A percentile compares a stretch with the other conserved stretches of the same genome.
These are phyloP conservation scores for Ophiocordyceps sinensis DNA, from an alignment of 2,329 filamentous ascomycete genomes.

Conservation along the genomic window DNA sequence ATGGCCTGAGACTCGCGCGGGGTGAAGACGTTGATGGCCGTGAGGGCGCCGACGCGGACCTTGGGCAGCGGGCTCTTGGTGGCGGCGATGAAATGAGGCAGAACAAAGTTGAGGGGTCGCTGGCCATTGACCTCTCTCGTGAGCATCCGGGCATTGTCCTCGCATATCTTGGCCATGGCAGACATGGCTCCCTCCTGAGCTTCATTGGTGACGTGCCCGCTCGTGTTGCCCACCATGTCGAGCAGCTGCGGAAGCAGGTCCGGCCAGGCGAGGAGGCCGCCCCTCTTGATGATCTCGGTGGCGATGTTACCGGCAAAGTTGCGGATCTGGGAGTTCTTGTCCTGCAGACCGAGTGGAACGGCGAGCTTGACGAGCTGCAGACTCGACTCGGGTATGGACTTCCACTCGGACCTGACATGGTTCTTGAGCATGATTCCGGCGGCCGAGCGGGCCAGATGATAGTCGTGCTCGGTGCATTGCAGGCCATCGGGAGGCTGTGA, in stretches of 20 bases:
- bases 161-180: constrained; percentile 87
- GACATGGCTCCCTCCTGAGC: constrained; percentile 90
- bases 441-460: constrained; percentile 68
- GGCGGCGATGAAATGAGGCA: constrained; percentile 82
- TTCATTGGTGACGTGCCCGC: constrained; percentile 50
- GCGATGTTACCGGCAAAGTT: constrained; percentile 87
- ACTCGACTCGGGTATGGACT: constrained; percentile 58
- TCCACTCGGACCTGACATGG: constrained; percentile 64
- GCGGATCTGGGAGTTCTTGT: constrained; percentile 68
- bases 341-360: constrained; percentile 66
- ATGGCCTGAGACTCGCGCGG: constrained; percentile 72
- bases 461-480: constrained; percentile 42
- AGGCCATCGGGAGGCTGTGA: constrained; percentile 46
- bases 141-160: constrained; percentile 79
- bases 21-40: constrained; percentile 83
- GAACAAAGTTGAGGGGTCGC: constrained; percentile 71
- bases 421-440: constrained; percentile 95
- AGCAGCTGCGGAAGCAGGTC: constrained; percentile 76
- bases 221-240: constrained; percentile 58
- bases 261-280: constrained; percentile 81
- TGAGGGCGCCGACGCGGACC: constrained; percentile 67
- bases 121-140: constrained; percentile 82
- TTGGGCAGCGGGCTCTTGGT: constrained; percentile 62
- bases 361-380: constrained; percentile 66
- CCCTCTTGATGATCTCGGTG: constrained; percentile 74